Conservation (phyloP, 768 basidiomycete species). For the Gyrodon lividus region DNA sequence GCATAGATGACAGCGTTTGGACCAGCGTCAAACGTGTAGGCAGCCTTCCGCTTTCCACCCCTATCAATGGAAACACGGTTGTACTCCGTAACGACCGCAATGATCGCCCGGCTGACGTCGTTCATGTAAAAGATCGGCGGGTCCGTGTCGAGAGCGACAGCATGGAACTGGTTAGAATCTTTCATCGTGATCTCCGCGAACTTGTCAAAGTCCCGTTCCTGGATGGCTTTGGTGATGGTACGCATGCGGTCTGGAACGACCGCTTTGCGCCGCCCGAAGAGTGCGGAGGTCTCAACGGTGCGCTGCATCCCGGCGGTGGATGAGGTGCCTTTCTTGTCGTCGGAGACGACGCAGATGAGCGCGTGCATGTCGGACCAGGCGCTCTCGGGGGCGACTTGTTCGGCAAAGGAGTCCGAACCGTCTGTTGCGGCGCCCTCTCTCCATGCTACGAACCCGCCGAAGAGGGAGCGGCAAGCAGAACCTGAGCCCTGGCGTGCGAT, state of each 20-base stretch:
- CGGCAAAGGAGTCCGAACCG: slow-evolving; percentile 85
- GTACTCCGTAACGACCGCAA: slow-evolving; percentile 86
- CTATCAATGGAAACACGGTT: slow-evolving; percentile 72
- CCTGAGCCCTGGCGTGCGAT: slow-evolving; percentile 98
- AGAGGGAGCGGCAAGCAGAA: slow-evolving; percentile 95
- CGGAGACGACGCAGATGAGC: slow-evolving; percentile 94
- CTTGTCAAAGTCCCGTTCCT: slow-evolving; percentile 73
- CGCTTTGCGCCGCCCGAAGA: slow-evolving; percentile 88
- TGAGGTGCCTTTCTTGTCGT: slow-evolving; percentile 94
- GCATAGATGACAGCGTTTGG: slow-evolving; percentile 99
- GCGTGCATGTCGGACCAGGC: slow-evolving; percentile 98
- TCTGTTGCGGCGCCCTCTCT: slow-evolving; percentile 50
- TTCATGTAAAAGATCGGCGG: slow-evolving; percentile 99
- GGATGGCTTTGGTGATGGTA: slow-evolving; percentile 78
- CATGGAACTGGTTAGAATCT: slow-evolving; percentile 99
- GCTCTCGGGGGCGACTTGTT: slow-evolving; percentile 76
- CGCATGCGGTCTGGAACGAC: slow-evolving; percentile 90
- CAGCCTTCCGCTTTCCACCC: slow-evolving; percentile 70
- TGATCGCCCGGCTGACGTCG: slow-evolving; percentile 93
- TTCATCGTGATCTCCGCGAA: slow-evolving; percentile 95
- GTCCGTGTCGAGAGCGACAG: slow-evolving; percentile 92
- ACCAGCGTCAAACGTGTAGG: slow-evolving; percentile 99
- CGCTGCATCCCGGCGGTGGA: slow-evolving; percentile 97
- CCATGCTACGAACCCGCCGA: slow-evolving; percentile 98
- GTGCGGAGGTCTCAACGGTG: slow-evolving; percentile 87